Conservation (phyloP, 2,329 filamentous ascomycete species). For the Nakataea oryzae region DNA sequence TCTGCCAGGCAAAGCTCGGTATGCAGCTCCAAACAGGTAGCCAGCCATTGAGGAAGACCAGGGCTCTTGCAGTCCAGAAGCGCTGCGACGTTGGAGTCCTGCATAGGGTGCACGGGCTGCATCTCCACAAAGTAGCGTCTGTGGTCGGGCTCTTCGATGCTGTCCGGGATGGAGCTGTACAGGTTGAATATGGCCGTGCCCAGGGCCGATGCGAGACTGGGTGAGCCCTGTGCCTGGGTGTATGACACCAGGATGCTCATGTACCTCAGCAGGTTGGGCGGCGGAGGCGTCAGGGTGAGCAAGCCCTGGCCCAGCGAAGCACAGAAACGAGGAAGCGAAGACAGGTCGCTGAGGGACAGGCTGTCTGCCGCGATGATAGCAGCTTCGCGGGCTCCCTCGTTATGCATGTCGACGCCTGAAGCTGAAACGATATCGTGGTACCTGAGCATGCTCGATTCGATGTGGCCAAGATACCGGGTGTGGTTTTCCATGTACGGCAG, state of each 20-base stretch:
- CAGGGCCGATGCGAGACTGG: not conserved
- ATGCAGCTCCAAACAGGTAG: conserved; percentile 39
- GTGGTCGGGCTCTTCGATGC: not conserved
- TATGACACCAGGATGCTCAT: conserved; percentile 12
- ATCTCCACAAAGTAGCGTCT: conserved; percentile 8
- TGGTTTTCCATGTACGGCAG: conserved; percentile 20
- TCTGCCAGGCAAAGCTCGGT: conserved; percentile 31
- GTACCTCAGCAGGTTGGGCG: conserved; percentile 4
- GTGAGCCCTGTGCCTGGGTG: conserved; percentile 4
- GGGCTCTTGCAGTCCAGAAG: conserved; percentile 26
- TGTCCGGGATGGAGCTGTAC: not conserved
- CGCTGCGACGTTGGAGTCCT: conserved; percentile 42
- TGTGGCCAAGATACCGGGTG: conserved; percentile 28
- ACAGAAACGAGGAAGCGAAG: conserved; percentile 21
- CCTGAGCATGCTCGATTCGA: conserved; percentile 40
- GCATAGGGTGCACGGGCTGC: conserved; percentile 47
- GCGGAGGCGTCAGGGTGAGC: not conserved
- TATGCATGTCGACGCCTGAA: conserved; percentile 10
- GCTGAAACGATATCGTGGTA: conserved; percentile 26
- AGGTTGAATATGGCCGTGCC: conserved; percentile 2
- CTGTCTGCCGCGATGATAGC: conserved; percentile 32
- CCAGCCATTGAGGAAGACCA: conserved; percentile 36
- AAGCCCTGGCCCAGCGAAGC: not conserved
- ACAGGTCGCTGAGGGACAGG: conserved; percentile 34
- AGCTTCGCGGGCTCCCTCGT: conserved; percentile 19